phyloP scores from a whole-genome alignment of 352 stramenopile species.

The Peronospora destructor region DNA sequence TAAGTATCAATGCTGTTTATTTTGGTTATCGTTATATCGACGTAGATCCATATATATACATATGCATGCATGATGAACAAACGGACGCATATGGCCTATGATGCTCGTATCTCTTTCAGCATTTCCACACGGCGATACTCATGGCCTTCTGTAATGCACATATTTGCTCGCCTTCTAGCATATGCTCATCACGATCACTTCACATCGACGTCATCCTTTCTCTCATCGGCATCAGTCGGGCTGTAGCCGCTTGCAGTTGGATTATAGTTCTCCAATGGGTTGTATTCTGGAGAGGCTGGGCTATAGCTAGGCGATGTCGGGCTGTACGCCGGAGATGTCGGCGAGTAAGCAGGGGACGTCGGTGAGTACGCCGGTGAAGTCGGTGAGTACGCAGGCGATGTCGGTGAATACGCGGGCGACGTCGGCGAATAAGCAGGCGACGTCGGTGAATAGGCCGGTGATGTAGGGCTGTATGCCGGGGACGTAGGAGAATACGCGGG shows the following conservation, averaged over 20 bases:
- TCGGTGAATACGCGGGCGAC: slow-evolving; percentile 54
- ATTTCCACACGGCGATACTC: neutral
- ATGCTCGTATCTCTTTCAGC: slow-evolving; percentile 4
- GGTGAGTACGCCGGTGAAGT: slow-evolving; percentile 65
- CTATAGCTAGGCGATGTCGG: slow-evolving; percentile 72
- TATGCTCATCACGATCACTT: slow-evolving; percentile 23
- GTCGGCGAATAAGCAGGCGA: slow-evolving; percentile 64
- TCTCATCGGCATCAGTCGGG: slow-evolving; percentile 59
- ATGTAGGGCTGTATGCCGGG: slow-evolving; percentile 55
- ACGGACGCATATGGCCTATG: slow-evolving; percentile 2
- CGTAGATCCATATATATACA: slow-evolving; percentile 16
- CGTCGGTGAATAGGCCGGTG: slow-evolving; percentile 60
- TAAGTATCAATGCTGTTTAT: slow-evolving; percentile 24
- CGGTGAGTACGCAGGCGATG: slow-evolving; percentile 58
- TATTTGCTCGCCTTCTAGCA: slow-evolving; percentile 14
- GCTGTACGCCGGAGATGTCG: slow-evolving; percentile 66
- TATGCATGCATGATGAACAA: slow-evolving; percentile 19
- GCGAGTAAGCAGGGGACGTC: slow-evolving; percentile 67
- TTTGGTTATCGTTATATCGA: slow-evolving; percentile 13
- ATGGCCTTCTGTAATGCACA: slow-evolving; percentile 25
- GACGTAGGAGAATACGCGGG: slow-evolving; percentile 67
- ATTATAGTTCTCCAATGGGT: slow-evolving; percentile 77
- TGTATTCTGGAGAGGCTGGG: slow-evolving; percentile 75
- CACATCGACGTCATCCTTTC: slow-evolving; percentile 24
- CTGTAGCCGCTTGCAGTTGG: slow-evolving; percentile 68